A percentile compares a stretch with the other conserved stretches of the same genome.
phyloP scores from a whole-genome alignment of 2,329 filamentous ascomycete genomes.

The Didymellaceae sp. region DNA sequence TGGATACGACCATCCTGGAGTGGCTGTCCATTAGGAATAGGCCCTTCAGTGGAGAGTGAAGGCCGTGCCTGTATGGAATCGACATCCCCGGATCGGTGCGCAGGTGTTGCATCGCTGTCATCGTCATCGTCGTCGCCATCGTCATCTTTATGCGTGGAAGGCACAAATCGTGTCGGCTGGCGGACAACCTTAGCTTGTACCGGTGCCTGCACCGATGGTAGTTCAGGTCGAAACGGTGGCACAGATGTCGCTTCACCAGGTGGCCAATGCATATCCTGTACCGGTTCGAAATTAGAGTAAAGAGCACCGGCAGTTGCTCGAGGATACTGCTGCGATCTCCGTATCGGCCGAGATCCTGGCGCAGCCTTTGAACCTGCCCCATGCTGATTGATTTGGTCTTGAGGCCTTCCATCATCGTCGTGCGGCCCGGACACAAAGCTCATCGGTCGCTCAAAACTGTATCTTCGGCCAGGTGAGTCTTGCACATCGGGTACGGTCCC shows the following conservation, averaged over 20 bases:
- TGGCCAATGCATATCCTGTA: conserved; percentile 14
- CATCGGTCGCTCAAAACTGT: conserved; percentile 46
- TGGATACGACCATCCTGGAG: background rate
- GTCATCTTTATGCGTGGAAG: background rate
- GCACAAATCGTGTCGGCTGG: conserved; percentile 13
- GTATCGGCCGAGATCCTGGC: conserved; percentile 13
- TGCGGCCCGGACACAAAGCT: conserved; percentile 45
- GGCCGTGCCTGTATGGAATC: conserved; percentile 2
- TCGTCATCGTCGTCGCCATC: background rate
- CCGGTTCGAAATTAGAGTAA: conserved; percentile 18
- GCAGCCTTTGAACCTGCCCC: conserved; percentile 11
- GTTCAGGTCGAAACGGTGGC: conserved; percentile 4
- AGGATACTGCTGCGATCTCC: conserved; percentile 19
- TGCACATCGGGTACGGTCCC: conserved; percentile 13
- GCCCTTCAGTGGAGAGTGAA: background rate
- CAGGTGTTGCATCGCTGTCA: background rate
- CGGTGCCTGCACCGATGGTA: conserved; percentile 4
- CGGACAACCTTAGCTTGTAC: conserved; percentile 9
- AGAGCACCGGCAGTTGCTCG: conserved; percentile 10
- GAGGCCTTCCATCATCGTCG: conserved; percentile 43
- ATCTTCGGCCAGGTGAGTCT: conserved; percentile 32
- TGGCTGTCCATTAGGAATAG: background rate
- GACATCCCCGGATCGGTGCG: background rate
- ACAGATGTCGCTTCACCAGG: conserved; percentile 2
- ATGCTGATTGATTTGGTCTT: conserved; percentile 45